These are phyloP conservation scores for Phytophthora idaei DNA, from an alignment of 352 stramenopile genomes.

Conservation along the genomic window DNA sequence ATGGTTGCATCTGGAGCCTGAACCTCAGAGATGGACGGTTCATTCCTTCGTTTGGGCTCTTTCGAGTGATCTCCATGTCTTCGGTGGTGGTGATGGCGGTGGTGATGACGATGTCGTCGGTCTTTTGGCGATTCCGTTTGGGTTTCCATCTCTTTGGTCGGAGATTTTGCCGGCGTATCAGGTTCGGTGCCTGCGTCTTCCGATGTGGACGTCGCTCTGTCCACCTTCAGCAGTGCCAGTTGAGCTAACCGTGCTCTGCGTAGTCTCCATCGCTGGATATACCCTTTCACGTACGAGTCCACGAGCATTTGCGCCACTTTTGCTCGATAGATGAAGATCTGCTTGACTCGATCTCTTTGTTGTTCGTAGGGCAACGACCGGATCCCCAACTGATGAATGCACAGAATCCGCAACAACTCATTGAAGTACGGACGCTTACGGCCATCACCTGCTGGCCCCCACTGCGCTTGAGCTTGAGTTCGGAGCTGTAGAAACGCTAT, in stretches of 20 bases:
- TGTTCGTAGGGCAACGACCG: conserved; percentile 81
- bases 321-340: conserved; percentile 84
- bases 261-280: conserved; percentile 62
- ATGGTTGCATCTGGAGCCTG: not conserved
- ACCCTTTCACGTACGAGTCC: conserved; percentile 68
- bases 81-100: conserved; percentile 26
- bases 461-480: conserved; percentile 68
- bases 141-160: conserved; percentile 30
- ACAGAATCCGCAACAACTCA: conserved; percentile 73
- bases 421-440: conserved; percentile 76
- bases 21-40: not conserved
- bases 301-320: conserved; percentile 83
- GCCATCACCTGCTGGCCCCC: conserved; percentile 31
- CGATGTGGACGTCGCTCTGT: conserved; percentile 25
- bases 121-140: conserved; percentile 25
- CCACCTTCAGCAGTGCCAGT: conserved; percentile 23
- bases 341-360: conserved; percentile 80
- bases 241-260: conserved; percentile 28
- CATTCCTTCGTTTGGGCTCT: conserved; percentile 9
- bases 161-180: conserved; percentile 13
- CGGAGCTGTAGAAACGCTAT: conserved; percentile 71
- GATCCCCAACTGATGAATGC: conserved; percentile 84
- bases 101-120: conserved; percentile 18
- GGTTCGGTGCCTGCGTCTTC: not conserved
- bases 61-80: conserved; percentile 22